Evolutionary conservation across 257 asterid species (phyloP).

Genomic region (Salvia miltiorrhiza): DNA sequence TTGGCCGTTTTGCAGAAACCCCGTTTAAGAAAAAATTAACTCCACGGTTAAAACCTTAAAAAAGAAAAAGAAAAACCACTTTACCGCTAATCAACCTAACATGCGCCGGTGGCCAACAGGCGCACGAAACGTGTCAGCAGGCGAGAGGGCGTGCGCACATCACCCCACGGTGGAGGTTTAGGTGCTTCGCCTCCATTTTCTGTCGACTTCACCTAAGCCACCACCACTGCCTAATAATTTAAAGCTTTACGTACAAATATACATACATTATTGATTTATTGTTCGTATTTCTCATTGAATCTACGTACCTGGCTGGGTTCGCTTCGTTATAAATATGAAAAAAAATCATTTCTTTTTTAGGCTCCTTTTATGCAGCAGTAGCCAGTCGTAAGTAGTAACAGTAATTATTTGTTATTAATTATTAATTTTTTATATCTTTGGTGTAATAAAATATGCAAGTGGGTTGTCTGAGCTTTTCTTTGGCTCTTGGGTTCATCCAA

Average conservation of each 20-base stretch:
- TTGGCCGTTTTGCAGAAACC: neutral
- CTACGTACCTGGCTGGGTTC: constrained; percentile 9
- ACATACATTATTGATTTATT: neutral
- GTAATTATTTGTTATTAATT: neutral
- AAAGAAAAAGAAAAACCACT: neutral
- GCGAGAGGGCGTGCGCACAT: constrained; percentile 26
- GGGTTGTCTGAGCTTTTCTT: constrained; percentile 33
- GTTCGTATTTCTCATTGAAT: constrained; percentile 16
- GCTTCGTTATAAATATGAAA: neutral
- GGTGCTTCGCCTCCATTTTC: constrained; percentile 29
- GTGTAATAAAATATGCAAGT: constrained; percentile 34
- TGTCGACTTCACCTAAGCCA: constrained; percentile 40
- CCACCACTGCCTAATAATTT: constrained; percentile 25
- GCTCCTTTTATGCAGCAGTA: constrained; percentile 15
- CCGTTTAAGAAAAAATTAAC: constrained; percentile 7
- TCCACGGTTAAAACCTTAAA: neutral
- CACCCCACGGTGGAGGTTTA: constrained; percentile 31
- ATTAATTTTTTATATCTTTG: neutral
- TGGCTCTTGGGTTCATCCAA: constrained; percentile 49
- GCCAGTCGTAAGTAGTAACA: neutral
- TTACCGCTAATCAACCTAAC: constrained; percentile 19
- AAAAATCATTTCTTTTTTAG: constrained; percentile 18
- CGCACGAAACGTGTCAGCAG: constrained; percentile 19
- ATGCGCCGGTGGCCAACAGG: constrained; percentile 21
- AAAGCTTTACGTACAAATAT: constrained; percentile 30